Conservation (phyloP, 331 rosid genomes). For the Malus hybrid region DNA sequence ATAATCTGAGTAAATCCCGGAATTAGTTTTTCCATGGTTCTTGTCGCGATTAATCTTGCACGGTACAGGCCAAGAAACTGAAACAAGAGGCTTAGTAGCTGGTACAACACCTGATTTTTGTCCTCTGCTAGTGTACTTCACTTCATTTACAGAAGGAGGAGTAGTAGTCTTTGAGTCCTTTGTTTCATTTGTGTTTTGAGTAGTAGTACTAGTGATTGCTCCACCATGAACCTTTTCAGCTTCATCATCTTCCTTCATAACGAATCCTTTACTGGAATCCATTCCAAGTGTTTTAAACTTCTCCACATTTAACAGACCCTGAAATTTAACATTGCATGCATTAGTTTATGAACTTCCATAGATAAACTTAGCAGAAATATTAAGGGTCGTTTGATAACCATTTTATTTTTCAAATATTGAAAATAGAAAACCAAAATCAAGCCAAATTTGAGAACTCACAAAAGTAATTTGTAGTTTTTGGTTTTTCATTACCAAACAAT, state of each 20-base stretch:
- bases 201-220: not conserved
- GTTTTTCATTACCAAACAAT: no score
- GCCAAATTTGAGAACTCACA: not conserved
- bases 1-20: conserved; percentile 43
- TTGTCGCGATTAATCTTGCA: conserved; percentile 2
- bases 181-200: not conserved
- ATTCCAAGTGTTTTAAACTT: not conserved
- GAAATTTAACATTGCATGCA: not conserved
- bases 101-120: conserved; percentile 21
- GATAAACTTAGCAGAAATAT: not conserved
- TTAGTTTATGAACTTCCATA: not conserved
- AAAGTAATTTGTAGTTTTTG: no score
- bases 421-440: not conserved
- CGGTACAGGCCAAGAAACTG: conserved; percentile 29
- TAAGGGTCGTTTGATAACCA: not conserved
- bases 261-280: conserved; percentile 4
- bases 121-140: not conserved
- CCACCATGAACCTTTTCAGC: not conserved
- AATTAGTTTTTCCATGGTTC: not conserved
- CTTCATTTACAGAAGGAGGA: not conserved
- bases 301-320: conserved; percentile 5
- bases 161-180: not conserved
- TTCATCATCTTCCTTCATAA: not conserved
- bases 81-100: conserved; percentile 17
- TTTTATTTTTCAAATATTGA: not conserved